Conservation (phyloP, 345 rosid species). For the Chamaenerion angustifolium region DNA sequence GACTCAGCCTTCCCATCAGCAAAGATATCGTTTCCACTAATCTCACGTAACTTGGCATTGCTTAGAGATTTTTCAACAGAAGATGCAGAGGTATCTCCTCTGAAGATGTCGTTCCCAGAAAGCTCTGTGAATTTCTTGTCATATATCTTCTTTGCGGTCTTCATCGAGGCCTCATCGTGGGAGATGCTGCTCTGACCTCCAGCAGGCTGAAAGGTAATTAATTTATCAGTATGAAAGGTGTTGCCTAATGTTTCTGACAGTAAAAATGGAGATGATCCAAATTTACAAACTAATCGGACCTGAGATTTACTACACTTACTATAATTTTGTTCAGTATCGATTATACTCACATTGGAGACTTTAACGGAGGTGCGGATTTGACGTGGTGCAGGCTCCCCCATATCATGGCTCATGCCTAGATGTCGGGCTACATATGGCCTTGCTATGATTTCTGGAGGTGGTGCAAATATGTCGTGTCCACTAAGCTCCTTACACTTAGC, state of each 20-base stretch:
- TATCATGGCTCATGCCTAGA: constrained; percentile 47
- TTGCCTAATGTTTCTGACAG: too few relatives aligned
- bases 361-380: constrained; percentile 21
- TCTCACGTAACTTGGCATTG: constrained; percentile 63
- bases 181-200: constrained; percentile 25
- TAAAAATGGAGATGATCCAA: too few relatives aligned
- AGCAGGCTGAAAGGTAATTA: constrained; percentile 25
- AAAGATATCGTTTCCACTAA: constrained; percentile 72
- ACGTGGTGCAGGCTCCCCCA: constrained; percentile 43
- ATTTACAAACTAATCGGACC: too few relatives aligned
- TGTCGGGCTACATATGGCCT: constrained; percentile 57
- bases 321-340: neutral
- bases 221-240: too few relatives aligned
- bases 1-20: constrained; percentile 81
- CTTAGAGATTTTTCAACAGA: constrained; percentile 58
- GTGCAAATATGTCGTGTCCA: constrained; percentile 91
- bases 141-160: constrained; percentile 80
- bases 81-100: constrained; percentile 44
- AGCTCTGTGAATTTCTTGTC: constrained; percentile 67
- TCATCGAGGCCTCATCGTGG: constrained; percentile 27
- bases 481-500: constrained; percentile 85
- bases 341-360: constrained; percentile 16
- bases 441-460: constrained; percentile 87
- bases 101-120: constrained; percentile 78
- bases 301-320: too few relatives aligned